Evolutionary conservation across 805 yeast species (phyloP).

Genomic region (Candida andamanensis): DNA sequence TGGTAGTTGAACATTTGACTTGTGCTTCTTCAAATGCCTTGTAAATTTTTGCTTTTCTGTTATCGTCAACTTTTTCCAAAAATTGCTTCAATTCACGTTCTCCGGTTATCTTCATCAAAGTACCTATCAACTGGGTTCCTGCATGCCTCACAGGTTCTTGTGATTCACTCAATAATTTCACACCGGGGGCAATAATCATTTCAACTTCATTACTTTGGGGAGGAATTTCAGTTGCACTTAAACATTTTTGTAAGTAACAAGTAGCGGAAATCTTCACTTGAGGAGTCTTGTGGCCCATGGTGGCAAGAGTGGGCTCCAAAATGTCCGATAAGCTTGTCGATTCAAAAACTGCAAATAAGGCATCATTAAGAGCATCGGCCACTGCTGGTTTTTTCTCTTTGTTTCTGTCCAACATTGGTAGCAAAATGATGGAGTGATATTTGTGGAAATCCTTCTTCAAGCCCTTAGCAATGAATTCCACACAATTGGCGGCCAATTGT

Average conservation of each 20-base stretch:
- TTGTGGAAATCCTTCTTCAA: slow-evolving; percentile 51
- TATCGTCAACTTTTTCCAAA: slow-evolving; percentile 70
- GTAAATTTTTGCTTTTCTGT: slow-evolving; percentile 61
- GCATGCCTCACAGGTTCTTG: slow-evolving; percentile 78
- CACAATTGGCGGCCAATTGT: slow-evolving; percentile 65
- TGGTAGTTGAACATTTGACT: slow-evolving; percentile 30
- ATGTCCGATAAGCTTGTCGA: slow-evolving; percentile 49
- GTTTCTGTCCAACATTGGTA: slow-evolving; percentile 70
- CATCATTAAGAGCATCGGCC: slow-evolving; percentile 59
- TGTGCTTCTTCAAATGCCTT: slow-evolving; percentile 52
- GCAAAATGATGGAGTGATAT: slow-evolving; percentile 49
- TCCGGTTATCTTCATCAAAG: slow-evolving; percentile 78
- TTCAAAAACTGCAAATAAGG: slow-evolving; percentile 60
- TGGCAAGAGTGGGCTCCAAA: slow-evolving; percentile 53
- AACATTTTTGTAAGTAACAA: slow-evolving; percentile 57
- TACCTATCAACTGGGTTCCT: slow-evolving; percentile 74
- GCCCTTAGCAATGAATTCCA: slow-evolving; percentile 60
- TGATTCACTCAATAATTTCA: slow-evolving; percentile 72
- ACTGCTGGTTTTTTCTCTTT: slow-evolving; percentile 85
- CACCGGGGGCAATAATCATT: slow-evolving; percentile 47
- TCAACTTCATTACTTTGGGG: slow-evolving; percentile 57
- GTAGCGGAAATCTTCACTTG: slow-evolving; percentile 72
- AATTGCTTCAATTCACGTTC: slow-evolving; percentile 56
- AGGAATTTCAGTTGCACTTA: slow-evolving; percentile 42
- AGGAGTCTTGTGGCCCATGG: slow-evolving; percentile 75